These are phyloP conservation scores for Pelargonium fulgidum DNA, from an alignment of 441 rosid species.

Conservation along the genomic window DNA sequence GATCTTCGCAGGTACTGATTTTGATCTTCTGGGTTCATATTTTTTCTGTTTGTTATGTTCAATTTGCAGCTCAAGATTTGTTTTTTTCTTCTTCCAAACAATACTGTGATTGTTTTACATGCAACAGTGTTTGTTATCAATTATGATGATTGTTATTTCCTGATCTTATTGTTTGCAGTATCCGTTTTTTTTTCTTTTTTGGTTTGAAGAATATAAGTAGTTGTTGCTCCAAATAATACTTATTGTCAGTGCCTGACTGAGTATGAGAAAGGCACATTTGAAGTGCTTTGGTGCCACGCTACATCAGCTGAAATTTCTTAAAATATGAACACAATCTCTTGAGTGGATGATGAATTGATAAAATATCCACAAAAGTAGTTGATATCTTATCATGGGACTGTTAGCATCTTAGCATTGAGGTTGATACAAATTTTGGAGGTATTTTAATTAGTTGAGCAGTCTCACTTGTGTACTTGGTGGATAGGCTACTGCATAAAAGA, in stretches of 20 bases:
- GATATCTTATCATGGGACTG: not conserved
- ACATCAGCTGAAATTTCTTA: not conserved
- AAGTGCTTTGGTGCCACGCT: too few species aligned
- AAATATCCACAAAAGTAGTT: not conserved
- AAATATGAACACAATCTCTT: not conserved
- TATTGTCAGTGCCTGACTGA: too few species aligned
- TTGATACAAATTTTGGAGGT: not conserved
- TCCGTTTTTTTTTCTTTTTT: too few species aligned
- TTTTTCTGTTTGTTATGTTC: not conserved
- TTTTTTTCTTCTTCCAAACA: not conserved
- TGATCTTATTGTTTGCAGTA: too few species aligned
- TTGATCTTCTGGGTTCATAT: conserved; percentile 3
- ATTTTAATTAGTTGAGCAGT: not conserved
- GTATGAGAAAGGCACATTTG: too few species aligned
- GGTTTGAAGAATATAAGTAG: too few species aligned
- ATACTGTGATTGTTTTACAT: too few species aligned
- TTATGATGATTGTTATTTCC: too few species aligned
- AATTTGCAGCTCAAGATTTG: not conserved
- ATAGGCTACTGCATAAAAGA: too few species aligned
- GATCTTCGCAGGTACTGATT: conserved; percentile 51
- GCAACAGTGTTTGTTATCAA: too few species aligned
- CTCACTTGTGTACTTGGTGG: too few species aligned
- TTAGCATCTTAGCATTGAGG: conserved; percentile 1
- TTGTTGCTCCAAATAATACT: too few species aligned
- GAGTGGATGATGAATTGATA: not conserved